These are phyloP conservation scores for Euptelea pleiosperma DNA, from an alignment of 164 flowering plant genomes.

Conservation along the genomic window DNA sequence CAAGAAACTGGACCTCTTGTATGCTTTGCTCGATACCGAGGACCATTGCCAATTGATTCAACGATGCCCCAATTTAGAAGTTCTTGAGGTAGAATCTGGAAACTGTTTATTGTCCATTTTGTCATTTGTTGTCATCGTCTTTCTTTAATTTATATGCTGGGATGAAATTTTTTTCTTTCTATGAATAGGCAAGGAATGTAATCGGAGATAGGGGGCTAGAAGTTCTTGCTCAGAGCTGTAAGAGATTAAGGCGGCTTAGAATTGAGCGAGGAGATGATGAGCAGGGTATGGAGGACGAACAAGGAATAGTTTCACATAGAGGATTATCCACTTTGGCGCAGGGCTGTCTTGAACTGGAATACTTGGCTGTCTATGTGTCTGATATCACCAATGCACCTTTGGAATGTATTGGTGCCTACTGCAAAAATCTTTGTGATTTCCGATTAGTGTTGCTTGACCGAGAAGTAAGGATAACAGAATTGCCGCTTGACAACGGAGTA, in stretches of 20 bases:
- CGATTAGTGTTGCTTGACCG: constrained; percentile 83
- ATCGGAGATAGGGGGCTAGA: constrained; percentile 79
- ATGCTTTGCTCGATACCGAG: constrained; percentile 73
- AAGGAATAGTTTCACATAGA: constrained; percentile 78
- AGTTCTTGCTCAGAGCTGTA: constrained; percentile 54
- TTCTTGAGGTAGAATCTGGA: constrained; percentile 72
- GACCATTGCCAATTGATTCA: constrained; percentile 74
- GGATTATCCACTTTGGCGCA: constrained; percentile 76
- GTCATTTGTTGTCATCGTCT: background rate
- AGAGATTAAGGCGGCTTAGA: constrained; percentile 62
- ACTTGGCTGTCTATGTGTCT: constrained; percentile 83
- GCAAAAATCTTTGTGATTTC: constrained; percentile 74
- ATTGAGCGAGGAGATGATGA: constrained; percentile 93
- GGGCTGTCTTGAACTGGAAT: constrained; percentile 78
- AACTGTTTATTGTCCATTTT: no score
- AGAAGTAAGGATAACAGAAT: constrained; percentile 69
- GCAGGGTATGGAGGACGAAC: constrained; percentile 82
- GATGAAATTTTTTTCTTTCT: background rate
- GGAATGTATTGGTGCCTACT: constrained; percentile 53
- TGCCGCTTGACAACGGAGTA: constrained; percentile 96
- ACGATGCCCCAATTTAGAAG: constrained; percentile 85
- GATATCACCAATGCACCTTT: constrained; percentile 78
- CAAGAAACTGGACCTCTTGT: constrained; percentile 81
- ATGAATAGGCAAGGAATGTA: constrained; percentile 65
- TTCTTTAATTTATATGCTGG: background rate